Conservation (phyloP, 2,329 filamentous ascomycete species). For the Alternaria hordeiaustralica region DNA sequence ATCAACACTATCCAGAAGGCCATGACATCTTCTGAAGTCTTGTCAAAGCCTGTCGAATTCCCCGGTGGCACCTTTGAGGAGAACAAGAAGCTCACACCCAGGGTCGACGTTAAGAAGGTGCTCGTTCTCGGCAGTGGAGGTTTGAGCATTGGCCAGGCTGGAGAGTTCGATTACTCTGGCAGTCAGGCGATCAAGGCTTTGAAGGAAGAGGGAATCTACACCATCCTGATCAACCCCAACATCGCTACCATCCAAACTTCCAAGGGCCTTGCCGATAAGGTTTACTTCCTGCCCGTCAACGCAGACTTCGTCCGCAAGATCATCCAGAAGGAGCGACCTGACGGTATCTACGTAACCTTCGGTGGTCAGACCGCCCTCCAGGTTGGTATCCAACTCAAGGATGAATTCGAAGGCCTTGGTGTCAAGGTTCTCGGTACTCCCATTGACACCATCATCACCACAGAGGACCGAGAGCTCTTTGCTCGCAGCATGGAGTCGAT, state of each 20-base stretch:
- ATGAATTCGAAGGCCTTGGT: constrained; percentile 91
- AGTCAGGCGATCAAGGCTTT: constrained; percentile 98
- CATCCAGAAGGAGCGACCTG: constrained; percentile 90
- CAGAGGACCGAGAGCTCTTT: constrained; percentile 96
- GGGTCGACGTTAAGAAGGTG: constrained; percentile 89
- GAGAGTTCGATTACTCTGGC: constrained; percentile 98
- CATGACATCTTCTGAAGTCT: constrained; percentile 68
- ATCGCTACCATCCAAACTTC: constrained; percentile 99
- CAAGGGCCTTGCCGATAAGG: constrained; percentile 96
- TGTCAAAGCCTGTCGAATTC: constrained; percentile 80
- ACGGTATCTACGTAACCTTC: constrained; percentile 97
- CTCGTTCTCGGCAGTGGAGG: constrained; percentile 93
- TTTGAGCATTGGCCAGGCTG: constrained; percentile 95
- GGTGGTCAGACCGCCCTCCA: constrained; percentile 97
- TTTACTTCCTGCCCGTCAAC: constrained; percentile 97
- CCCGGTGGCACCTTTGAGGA: constrained; percentile 83
- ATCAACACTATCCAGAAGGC: constrained; percentile 81
- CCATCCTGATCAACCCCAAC: constrained; percentile 97
- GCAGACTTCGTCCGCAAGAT: constrained; percentile 98
- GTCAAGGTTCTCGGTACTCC: constrained; percentile 95
- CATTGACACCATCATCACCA: constrained; percentile 98
- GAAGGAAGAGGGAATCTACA: constrained; percentile 98
- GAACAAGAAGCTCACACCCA: constrained; percentile 77
- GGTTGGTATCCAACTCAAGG: constrained; percentile 96
- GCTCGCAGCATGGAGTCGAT: constrained; percentile 98